Conservation (phyloP, 116 monocot genomes). For the Zostera marina region DNA sequence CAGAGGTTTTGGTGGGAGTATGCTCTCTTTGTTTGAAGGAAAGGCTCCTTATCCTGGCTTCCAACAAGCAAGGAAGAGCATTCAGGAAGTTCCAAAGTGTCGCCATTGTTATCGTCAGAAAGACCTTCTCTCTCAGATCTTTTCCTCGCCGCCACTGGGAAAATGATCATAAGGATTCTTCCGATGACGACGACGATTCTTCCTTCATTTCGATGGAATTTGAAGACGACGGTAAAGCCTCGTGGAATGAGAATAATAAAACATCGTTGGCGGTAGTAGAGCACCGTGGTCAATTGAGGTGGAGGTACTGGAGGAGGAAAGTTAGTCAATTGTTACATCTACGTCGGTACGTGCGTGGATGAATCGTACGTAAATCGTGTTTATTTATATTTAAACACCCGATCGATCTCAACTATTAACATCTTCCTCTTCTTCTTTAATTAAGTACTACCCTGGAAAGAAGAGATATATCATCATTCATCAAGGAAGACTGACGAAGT, state of each 20-base stretch:
- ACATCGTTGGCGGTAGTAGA: constrained; percentile 18
- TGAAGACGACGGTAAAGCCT: constrained; percentile 22
- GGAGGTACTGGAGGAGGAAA: constrained; percentile 56
- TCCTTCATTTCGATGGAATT: constrained; percentile 79
- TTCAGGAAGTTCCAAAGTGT: background rate
- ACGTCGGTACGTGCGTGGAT: no score
- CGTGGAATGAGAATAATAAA: constrained; percentile 30
- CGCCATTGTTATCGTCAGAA: constrained; percentile 18
- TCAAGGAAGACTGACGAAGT: constrained; percentile 35
- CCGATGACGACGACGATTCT: constrained; percentile 28
- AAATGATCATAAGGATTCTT: constrained; percentile 5
- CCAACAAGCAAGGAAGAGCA: constrained; percentile 19
- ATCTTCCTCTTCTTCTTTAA: background rate
- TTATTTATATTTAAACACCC: no score
- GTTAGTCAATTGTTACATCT: constrained; percentile 48
- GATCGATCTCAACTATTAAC: background rate
- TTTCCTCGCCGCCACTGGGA: constrained; percentile 23
- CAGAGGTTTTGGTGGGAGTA: constrained; percentile 38
- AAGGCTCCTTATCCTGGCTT: constrained; percentile 46
- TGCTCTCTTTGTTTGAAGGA: constrained; percentile 70
- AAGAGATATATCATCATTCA: constrained; percentile 12
- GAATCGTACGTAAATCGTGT: no score
- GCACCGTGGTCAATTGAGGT: constrained; percentile 22
- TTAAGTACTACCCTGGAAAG: constrained; percentile 33
- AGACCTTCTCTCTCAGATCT: constrained; percentile 48